Percentiles rank a stretch among this genome's conserved stretches.
Conservation (phyloP, 2,329 filamentous ascomycete species). For the Ceratocystis cubensis region DNA sequence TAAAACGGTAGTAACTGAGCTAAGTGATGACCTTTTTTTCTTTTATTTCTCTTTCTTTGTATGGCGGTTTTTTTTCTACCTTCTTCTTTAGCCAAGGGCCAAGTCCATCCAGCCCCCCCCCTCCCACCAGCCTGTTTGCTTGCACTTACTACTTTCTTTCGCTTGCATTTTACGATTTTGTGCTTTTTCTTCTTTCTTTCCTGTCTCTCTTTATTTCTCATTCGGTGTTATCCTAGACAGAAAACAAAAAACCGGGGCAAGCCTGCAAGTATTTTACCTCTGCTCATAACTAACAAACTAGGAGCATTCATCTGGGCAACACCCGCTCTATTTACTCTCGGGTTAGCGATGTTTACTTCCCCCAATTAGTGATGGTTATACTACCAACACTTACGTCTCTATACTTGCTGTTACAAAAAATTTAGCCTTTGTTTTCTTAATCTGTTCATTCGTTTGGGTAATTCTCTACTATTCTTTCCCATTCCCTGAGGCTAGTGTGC, state of each 20-base stretch:
- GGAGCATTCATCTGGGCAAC: not conserved
- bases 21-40: too few species aligned
- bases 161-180: not conserved
- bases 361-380: not conserved
- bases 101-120: too few species aligned
- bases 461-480: not conserved
- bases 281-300: not conserved
- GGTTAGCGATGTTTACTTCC: not conserved
- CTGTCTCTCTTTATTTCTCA: not conserved
- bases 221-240: slow-evolving; percentile 11
- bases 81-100: not conserved
- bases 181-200: not conserved
- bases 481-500: not conserved
- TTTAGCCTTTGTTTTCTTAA: not conserved
- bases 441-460: slow-evolving; percentile 1
- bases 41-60: slow-evolving; percentile 10
- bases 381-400: not conserved
- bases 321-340: not conserved
- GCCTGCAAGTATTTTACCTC: not conserved
- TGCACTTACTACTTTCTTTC: not conserved
- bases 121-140: not conserved
- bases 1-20: too few species aligned
- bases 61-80: not conserved
- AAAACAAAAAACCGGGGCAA: slow-evolving; percentile 16
- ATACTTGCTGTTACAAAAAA: not conserved